Base-by-base conservation (phyloP, 805 yeast genomes). In the Zygosaccharomyces bisporus region DNA sequence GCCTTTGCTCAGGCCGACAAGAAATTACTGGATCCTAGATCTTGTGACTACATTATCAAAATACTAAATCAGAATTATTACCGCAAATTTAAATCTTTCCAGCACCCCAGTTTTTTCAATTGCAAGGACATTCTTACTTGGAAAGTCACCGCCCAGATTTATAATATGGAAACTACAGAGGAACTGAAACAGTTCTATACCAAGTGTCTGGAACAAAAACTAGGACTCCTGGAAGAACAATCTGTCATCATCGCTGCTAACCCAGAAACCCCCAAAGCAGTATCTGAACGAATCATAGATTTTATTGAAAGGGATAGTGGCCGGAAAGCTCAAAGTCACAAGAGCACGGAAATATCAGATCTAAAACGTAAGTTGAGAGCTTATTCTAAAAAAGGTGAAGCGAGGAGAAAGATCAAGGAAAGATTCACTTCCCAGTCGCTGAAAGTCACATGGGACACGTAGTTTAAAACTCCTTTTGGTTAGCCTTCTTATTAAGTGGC, bases 41-140 rank as follows among this genome's bases (percentile, higher is more conserved):
- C 77, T 81, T 21, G 55, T 79, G 45, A 61, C 65, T 20, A 61
- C 80, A 12, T 72, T 79, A 68, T 60, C 63, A 20, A 60, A 58
- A 20, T 30, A 73, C 4, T 54, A 74, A 47, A 67, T 10, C 44
- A 49, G 19, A 35, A 53, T 17, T 58, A 51, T 34, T 60, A 60
- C 37, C 44, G 36, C 6, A 39, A 48, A 6, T 33, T 44, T 4
- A 20, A 27, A 7, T 38, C 39, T 7, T 55, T 54, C 58, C 55
- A 19, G 35, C 52, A 45, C 18, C 61, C 57, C 20, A 53, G 43
- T 35, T 63, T 63, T 49, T 59, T 56, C 57, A 67, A 43, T 44
- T 59, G 51, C 32, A 45, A 25, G 29, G 58, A 45, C 48, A 57
- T 49, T n/a, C 59, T 53, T n/a, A 47, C 52, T 7, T 74, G 78